Base-by-base conservation (phyloP, 176 grass and related monocot species). In the Eleusine indica region DNA sequence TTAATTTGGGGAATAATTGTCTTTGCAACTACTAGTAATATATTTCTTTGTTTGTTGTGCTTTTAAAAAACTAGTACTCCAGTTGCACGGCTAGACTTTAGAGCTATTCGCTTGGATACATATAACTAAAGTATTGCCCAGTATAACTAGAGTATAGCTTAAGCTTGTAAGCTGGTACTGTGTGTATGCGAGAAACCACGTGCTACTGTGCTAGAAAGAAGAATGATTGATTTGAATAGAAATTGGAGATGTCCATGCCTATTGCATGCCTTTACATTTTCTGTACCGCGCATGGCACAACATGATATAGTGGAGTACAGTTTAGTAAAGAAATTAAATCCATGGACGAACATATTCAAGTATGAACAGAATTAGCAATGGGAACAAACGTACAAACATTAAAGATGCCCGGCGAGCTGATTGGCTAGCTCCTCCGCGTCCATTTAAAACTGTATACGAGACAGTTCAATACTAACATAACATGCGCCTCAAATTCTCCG, bases 401-500 rank as follows among this genome's bases (percentile, higher is more conserved):
- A 46, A 76, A 77, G 11, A 25, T 18, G 37, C 19, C 70, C 64
- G 48, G 44, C 25, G 1, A 28, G 22, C 3, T 9, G 21, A 10
- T 5, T 22, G 0, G 28, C 44, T n/a, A 25, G 52, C 46, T 74
- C 58, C 46, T 68, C 68, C 71, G 41, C 42, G 77, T 52, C 18
- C 22, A 19, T 83, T 81, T 85, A 71, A 89, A 89, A 81, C 21
- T 56, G 18, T 29, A 18, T 4, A 37, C 4, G 4, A 38, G 3
- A 67, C 10, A 64, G 22, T 12, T 25, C 4, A 32, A 14, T 65
- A 66, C 13, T 25, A 25, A 25, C 30, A 66, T 25, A 63, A 32
- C 75, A 30, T 32, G 76, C 40, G 57, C 70, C 3, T 42, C 76
- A 71, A 85, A 89, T 85, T 89, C 87, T 48, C 11, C 5, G 10